Evolutionary conservation across 148 eudicot genomes (phyloP), one percentile per base, ranked within the genome.

Genomic region (Beta vulgaris): DNA sequence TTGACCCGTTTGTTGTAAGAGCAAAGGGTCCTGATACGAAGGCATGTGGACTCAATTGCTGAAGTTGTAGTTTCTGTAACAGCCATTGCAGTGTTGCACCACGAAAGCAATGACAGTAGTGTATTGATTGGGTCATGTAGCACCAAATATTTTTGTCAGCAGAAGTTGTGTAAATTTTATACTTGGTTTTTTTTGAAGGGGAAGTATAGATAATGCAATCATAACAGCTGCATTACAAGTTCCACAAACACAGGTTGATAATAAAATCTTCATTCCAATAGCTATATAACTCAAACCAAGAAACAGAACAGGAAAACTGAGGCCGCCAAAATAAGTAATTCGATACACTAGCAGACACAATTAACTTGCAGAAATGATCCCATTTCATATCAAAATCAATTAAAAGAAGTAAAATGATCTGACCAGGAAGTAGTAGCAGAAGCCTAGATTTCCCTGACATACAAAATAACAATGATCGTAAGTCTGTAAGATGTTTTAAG

Each of bases 11-110:
- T 48, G 88, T 90, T 62, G 57, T 89, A 10, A 91, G 85, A 85
- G 78, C 98, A 44, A 94, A 89, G 78, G 98, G 98, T 40, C 98
- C 98, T 28, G 90, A 94, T 82, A 84, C 84, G 34, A 94, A 90
- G 84, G 82, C 80, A 69, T 94, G 98, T 81, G 98, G 98, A 69
- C 82, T 91, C 79, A 94, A 90, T 58, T 94, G 98, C 88, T 94
- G 78, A 82, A 37, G 31, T 54, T 76, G 64, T 44, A 29, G 68
- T 66, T 72, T 64, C 36, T 64, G 77, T 66, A 76, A 76, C 68
- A 48, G 80, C 46, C 68, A 55, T 55, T 54, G n/a, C n/a, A n/a
- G n/a, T n/a, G n/a, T n/a, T n/a, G 76, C 64, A 65, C 35, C 39
- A 44, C 34, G 49, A 59, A 65, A 29, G 73, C 73, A 80, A 28